Conservation (phyloP, 2,329 filamentous ascomycete genomes). For the Phialophora tarda region DNA sequence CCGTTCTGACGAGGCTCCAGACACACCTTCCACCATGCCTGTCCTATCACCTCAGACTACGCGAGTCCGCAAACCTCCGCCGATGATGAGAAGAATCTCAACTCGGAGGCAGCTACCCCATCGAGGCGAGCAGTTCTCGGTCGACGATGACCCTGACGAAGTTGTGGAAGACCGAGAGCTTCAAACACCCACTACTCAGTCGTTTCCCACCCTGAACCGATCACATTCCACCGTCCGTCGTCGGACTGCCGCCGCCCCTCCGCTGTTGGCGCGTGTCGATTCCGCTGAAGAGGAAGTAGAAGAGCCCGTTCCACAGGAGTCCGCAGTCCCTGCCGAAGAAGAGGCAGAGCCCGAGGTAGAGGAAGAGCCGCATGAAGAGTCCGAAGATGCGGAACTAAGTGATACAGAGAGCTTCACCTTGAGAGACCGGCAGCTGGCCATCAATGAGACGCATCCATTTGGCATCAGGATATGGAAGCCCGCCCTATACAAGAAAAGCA, state of each 20-base stretch:
- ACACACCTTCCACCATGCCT: constrained; percentile 50
- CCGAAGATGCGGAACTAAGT: constrained; percentile 75
- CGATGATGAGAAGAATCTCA: constrained; percentile 72
- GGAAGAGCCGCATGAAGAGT: constrained; percentile 63
- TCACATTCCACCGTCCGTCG: constrained; percentile 50
- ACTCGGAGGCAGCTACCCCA: constrained; percentile 71
- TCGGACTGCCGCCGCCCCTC: constrained; percentile 45
- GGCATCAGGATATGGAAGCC: constrained; percentile 99
- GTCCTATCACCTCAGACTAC: constrained; percentile 47
- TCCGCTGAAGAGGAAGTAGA: constrained; percentile 48
- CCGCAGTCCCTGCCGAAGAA: constrained; percentile 44
- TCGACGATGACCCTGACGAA: constrained; percentile 84
- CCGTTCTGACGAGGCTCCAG: constrained; percentile 27
- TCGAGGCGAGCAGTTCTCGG: constrained; percentile 85
- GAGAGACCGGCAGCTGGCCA: constrained; percentile 94
- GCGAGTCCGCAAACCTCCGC: constrained; percentile 71
- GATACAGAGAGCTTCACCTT: constrained; percentile 98
- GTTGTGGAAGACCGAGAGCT: constrained; percentile 67
- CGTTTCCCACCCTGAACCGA: constrained; percentile 46
- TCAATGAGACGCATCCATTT: constrained; percentile 98
- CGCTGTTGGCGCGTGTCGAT: constrained; percentile 45
- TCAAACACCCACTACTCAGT: constrained; percentile 43
- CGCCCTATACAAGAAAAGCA: constrained; percentile 94
- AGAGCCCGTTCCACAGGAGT: constrained; percentile 46
- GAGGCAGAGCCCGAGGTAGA: constrained; percentile 52